Evolutionary conservation across 768 basidiomycete species (phyloP), one percentile per base, ranked within the genome.

Genomic region (Phylloporus arenicola): DNA sequence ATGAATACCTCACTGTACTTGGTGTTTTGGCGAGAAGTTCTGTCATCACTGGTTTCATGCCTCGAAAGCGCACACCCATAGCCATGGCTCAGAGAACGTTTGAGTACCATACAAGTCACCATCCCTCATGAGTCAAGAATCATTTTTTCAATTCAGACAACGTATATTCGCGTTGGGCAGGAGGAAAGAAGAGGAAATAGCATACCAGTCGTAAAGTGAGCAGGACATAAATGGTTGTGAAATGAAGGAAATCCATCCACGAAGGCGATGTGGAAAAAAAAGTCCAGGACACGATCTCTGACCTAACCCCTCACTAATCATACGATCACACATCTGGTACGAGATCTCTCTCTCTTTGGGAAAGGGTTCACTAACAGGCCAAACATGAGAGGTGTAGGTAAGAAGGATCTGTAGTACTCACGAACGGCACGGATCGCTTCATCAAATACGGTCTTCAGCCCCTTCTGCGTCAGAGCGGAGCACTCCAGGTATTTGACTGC

Each of bases 381-480:
- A 43, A 46, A 34, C 10, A 45, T 58, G 33, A 60, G 48, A 43
- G 37, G 47, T 27, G 33, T 30, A 47, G 45, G 41, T 25, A 9
- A 34, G 8, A 30, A 56, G 39, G 25, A 40, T 31, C 38, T 38
- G 6, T 12, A 46, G 33, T 31, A 86, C 90, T 81, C 68, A 92
- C 90, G 75, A 60, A 98, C 95, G 49, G 92, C 92, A 48, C 96
- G 83, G 62, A 99, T 98, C 38, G 96, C 96, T 71, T 98, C 96
- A 68, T 98, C 96, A 67, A 99, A 99, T 39, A 99, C 96, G 51
- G 88, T 94, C 82, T 99, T 99, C 65, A 99, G 75, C 14, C 95
- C 95, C 72, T 98, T 96, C 77, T 98, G 96, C 42, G 95, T 97
- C 63, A 95, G 74, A 30, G 94, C 92, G 25, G 92, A 95, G 70